Conservation (phyloP, 371 early-diverging fungal species). For the Coemansia sp. region DNA sequence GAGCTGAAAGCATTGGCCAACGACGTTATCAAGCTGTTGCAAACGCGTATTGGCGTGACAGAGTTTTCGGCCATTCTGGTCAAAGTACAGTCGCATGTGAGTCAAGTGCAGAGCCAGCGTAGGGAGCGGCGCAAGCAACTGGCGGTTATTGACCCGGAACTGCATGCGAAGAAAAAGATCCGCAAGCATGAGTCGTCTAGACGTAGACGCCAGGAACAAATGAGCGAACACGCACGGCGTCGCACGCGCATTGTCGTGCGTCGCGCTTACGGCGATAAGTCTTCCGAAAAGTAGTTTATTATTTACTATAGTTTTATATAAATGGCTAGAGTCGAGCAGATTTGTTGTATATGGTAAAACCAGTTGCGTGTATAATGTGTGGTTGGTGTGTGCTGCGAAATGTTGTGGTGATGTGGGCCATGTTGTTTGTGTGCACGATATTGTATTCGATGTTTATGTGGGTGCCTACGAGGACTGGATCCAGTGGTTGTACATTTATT, state of each 20-base stretch:
- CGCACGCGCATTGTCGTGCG: constrained; percentile 26
- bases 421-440: neutral
- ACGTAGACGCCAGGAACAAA: constrained; percentile 19
- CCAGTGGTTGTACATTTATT: neutral
- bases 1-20: constrained; percentile 72
- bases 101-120: constrained; percentile 51
- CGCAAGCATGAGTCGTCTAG: constrained; percentile 59
- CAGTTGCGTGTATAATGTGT: neutral
- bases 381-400: neutral
- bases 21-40: constrained; percentile 76
- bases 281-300: neutral
- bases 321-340: too few species aligned
- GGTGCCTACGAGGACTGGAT: constrained; percentile 4
- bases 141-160: constrained; percentile 70
- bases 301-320: too few species aligned
- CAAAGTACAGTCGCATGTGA: constrained; percentile 66
- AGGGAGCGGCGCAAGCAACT: constrained; percentile 66
- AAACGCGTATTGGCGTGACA: constrained; percentile 75
- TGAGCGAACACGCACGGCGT: constrained; percentile 25
- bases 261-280: constrained; percentile 4
- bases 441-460: neutral
- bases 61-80: constrained; percentile 72
- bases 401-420: neutral
- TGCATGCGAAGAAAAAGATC: constrained; percentile 60
- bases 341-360: neutral